These are phyloP conservation scores for Sonneratia caseolaris DNA, from an alignment of 345 rosid genomes.

Conservation along the genomic window DNA sequence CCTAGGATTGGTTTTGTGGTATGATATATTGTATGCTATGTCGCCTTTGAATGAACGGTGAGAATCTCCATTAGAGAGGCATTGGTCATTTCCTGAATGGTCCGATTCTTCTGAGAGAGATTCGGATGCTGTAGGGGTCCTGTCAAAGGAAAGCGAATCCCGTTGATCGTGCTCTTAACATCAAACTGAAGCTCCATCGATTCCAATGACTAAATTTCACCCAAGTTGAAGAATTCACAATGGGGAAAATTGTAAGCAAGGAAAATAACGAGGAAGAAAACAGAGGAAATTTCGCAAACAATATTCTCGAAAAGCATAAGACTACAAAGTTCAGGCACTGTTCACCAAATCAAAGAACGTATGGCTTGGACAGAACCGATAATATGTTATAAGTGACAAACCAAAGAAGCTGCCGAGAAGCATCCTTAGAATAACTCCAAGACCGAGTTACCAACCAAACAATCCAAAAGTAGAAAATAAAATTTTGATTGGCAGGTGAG, in stretches of 20 bases:
- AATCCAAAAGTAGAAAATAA: not conserved
- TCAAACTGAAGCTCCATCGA: not conserved
- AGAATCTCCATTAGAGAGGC: constrained; percentile 45
- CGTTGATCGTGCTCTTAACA: constrained; percentile 5
- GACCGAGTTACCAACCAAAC: not conserved
- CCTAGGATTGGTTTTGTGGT: constrained; percentile 44
- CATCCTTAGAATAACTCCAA: not conserved
- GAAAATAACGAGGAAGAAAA: not conserved
- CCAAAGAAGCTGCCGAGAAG: not conserved
- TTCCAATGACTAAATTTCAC: not conserved
- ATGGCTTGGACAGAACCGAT: not conserved
- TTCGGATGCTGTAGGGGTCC: constrained; percentile 70
- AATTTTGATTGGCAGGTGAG: not conserved
- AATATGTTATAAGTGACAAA: not conserved
- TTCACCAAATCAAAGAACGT: not conserved
- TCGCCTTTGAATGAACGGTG: constrained; percentile 43
- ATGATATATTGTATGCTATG: constrained; percentile 61
- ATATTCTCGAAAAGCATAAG: not conserved
- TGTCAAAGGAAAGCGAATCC: constrained; percentile 18
- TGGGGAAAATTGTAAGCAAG: not conserved
- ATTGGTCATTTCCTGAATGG: constrained; percentile 40
- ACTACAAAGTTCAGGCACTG: constrained; percentile 2
- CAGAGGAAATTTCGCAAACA: not conserved
- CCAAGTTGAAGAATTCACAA: not conserved
- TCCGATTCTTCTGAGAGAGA: constrained; percentile 51